phyloP scores from a whole-genome alignment of 345 rosid genomes.

The Iberis pinnata region DNA sequence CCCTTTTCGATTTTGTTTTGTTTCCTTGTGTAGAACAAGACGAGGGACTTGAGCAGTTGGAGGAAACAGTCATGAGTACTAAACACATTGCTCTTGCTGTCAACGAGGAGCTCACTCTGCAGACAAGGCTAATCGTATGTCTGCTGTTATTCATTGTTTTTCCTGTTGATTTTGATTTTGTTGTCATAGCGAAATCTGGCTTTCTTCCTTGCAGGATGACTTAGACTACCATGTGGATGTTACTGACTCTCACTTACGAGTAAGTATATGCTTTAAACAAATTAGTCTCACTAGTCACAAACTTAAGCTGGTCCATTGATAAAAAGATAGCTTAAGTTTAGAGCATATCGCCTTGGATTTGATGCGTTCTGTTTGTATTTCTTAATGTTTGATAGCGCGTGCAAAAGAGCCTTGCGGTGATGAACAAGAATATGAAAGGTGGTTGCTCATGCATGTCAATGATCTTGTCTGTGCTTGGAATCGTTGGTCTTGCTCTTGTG shows the following conservation, averaged over 20 bases:
- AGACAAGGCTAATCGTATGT: slow-evolving; percentile 82
- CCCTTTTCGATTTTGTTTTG: background rate
- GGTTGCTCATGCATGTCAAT: slow-evolving; percentile 91
- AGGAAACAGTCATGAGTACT: slow-evolving; percentile 75
- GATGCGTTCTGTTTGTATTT: slow-evolving; percentile 14
- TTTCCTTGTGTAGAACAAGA: slow-evolving; percentile 69
- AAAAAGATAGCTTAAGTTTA: too few relatives aligned
- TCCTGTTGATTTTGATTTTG: background rate
- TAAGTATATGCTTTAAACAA: slow-evolving; percentile 27
- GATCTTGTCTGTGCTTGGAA: slow-evolving; percentile 71
- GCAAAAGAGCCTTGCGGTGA: slow-evolving; percentile 76
- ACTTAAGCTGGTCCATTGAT: background rate
- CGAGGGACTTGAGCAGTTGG: slow-evolving; percentile 94
- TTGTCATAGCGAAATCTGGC: background rate
- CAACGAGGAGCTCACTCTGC: slow-evolving; percentile 86
- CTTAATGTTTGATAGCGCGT: slow-evolving; percentile 52
- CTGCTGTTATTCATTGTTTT: background rate
- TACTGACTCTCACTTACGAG: slow-evolving; percentile 80
- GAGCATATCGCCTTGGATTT: too few relatives aligned
- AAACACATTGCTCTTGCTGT: slow-evolving; percentile 89
- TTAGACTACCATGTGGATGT: slow-evolving; percentile 86
- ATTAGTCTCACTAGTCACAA: background rate
- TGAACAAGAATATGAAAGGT: slow-evolving; percentile 88
- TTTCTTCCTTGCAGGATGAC: slow-evolving; percentile 55
- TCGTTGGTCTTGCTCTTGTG: slow-evolving; percentile 63